Base-by-base conservation (phyloP, 2,329 filamentous ascomycete species). In the Penicillium sp. region DNA sequence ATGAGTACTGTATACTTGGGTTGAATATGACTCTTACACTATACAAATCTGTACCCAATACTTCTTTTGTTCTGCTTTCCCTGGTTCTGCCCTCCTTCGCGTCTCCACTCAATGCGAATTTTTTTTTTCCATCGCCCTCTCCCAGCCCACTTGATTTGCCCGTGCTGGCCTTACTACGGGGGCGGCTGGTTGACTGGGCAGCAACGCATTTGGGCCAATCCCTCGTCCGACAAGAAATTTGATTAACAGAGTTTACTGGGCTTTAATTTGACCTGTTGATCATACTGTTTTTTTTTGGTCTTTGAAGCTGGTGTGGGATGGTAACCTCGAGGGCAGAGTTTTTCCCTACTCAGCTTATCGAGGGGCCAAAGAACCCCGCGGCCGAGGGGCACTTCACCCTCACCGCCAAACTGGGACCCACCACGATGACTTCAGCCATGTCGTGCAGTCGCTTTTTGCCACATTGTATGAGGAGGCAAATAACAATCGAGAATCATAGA, bases 151-250 rank as follows among this genome's bases (percentile, higher is more conserved):
- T 60, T 56, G 59, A 35, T 19, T 50, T 37, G 24, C 53, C 53
- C 17, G 45, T 33, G 35, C 38, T 55, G 44, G 51, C 44, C 44
- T 38, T 51, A 57, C 53, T 56, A 60, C 55, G 57, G 61, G 44
- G 37, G 62, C 28, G 49, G 59, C 60, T 63, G 60, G 47, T 59
- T 66, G 62, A 69, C 75, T 77, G 75, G 75, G 75, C 75, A 78
- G 75, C 75, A 76, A 78, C 73, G 72, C 74, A 76, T 69, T 65
- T 65, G 66, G 61, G 63, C 66, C 57, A 65, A 47, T 51, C 30
- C 40, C 42, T 56, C 9, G 54, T 56, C 19, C 12, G 38, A 44
- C 53, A 33, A 33, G 3, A 15, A 17, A 35, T 44, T 10, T 35
- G 37, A 10, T 35, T 35, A 40, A 24, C 40, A 40, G 33, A 28